A percentile compares a stretch with the other conserved stretches of the same genome.
phyloP scores from a whole-genome alignment of 2,329 filamentous ascomycete genomes.

The Ophiognomonia clavigignenti-juglandacearum region DNA sequence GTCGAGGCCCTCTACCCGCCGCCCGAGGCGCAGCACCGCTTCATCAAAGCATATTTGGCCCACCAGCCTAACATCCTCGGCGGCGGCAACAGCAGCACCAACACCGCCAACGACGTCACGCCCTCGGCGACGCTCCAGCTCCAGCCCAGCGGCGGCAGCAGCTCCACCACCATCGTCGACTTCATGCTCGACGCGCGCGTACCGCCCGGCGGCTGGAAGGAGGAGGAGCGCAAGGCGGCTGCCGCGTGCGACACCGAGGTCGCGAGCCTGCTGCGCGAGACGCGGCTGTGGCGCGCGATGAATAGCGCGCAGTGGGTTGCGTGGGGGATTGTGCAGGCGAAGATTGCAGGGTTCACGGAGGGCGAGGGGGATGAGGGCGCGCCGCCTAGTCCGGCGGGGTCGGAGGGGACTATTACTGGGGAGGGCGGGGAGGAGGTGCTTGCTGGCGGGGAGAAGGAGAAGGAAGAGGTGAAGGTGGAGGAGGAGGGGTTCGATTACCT shows the following conservation, averaged over 20 bases:
- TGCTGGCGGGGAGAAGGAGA: conserved; percentile 15
- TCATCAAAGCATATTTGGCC: conserved; percentile 80
- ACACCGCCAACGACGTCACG: conserved; percentile 43
- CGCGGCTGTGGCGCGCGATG: conserved; percentile 77
- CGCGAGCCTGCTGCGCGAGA: conserved; percentile 68
- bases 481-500: conserved; percentile 90
- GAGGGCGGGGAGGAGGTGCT: conserved; percentile 22
- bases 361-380: conserved; percentile 29
- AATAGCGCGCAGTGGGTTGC: conserved; percentile 90
- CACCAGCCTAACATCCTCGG: conserved; percentile 63
- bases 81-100: conserved; percentile 24
- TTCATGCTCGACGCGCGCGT: conserved; percentile 80
- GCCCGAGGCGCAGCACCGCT: conserved; percentile 74
- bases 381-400: conserved; percentile 12
- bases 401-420: conserved; percentile 22
- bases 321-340: conserved; percentile 95
- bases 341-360: conserved; percentile 65
- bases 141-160: conserved; percentile 27
- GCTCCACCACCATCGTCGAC: conserved; percentile 50
- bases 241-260: conserved; percentile 64
- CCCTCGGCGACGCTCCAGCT: conserved; percentile 38
- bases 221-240: conserved; percentile 59
- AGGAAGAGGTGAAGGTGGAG: conserved; percentile 42
- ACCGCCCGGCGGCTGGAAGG: conserved; percentile 50
- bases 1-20: conserved; percentile 74